Percentiles rank a stretch among this genome's conserved stretches.
Conservation (phyloP, 176 grass and related monocot species). For the Oryza coarctata region DNA sequence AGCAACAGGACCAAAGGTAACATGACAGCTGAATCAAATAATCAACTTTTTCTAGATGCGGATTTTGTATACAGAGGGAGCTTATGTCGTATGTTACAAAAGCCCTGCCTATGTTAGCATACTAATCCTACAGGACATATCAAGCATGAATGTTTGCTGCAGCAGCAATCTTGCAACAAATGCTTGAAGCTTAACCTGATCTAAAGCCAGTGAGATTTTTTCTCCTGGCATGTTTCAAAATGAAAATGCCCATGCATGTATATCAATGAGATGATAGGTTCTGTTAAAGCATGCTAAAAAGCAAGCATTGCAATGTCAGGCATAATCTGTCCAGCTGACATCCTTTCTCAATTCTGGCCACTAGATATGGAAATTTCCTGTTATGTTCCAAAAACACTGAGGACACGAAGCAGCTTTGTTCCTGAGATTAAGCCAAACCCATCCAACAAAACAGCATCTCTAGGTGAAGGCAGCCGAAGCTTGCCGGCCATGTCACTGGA, state of each 20-base stretch:
- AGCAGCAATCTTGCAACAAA: constrained; percentile 37
- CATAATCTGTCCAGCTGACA: constrained; percentile 22
- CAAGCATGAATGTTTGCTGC: constrained; percentile 46
- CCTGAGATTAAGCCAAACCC: constrained; percentile 2
- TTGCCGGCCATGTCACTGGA: not conserved
- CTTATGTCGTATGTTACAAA: constrained; percentile 62
- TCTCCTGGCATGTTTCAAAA: constrained; percentile 50
- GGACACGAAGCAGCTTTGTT: not conserved
- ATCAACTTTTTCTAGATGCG: constrained; percentile 57
- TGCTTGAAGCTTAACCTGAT: constrained; percentile 55
- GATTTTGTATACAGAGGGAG: constrained; percentile 51
- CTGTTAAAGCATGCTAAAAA: constrained; percentile 21
- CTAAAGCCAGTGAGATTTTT: constrained; percentile 50
- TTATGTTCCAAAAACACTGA: constrained; percentile 21
- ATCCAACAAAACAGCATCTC: constrained; percentile 19
- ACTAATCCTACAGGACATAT: constrained; percentile 48
- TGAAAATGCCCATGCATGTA: constrained; percentile 42
- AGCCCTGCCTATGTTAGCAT: constrained; percentile 58
- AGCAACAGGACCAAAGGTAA: not conserved
- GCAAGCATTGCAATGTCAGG: constrained; percentile 28
- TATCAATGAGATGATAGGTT: constrained; percentile 33
- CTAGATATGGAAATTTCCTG: not conserved
- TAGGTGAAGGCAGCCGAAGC: not conserved
- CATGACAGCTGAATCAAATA: constrained; percentile 49
- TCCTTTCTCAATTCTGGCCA: constrained; percentile 18